Conservation (phyloP, 352 stramenopile species). For the Phytophthora sojae region DNA sequence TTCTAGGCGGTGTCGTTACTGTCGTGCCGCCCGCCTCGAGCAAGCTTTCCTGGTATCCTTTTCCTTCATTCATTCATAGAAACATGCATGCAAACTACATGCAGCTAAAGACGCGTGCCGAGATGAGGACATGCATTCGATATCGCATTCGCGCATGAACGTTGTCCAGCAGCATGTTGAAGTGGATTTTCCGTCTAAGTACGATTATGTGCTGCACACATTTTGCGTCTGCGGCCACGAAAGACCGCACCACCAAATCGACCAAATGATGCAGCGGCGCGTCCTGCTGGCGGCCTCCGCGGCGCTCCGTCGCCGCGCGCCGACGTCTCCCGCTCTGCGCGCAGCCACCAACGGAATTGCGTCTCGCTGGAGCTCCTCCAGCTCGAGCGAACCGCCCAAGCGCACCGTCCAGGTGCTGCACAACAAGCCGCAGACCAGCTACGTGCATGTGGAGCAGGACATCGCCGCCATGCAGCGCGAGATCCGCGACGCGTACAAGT, state of each 20-base stretch:
- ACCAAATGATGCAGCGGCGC: constrained; percentile 23
- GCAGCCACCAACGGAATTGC: not conserved
- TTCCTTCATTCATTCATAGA: no score
- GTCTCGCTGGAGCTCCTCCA: constrained; percentile 17
- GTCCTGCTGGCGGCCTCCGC: constrained; percentile 20
- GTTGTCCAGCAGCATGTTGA: not conserved
- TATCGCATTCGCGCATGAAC: no score
- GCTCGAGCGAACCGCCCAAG: constrained; percentile 22
- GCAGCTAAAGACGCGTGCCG: no score
- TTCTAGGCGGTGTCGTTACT: not conserved
- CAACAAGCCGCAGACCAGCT: constrained; percentile 57
- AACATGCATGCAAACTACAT: no score
- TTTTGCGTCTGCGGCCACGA: not conserved
- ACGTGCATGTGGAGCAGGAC: constrained; percentile 80
- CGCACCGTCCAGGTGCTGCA: constrained; percentile 68
- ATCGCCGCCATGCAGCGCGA: constrained; percentile 84
- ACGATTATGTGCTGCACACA: not conserved
- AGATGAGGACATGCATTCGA: no score
- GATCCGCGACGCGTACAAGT: constrained; percentile 88
- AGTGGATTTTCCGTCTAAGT: not conserved
- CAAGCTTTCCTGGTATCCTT: not conserved
- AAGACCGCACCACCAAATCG: constrained; percentile 31
- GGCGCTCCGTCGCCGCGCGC: constrained; percentile 19
- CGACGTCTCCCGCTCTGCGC: constrained; percentile 5
- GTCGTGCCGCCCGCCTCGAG: not conserved